These are phyloP conservation scores for Moesziomyces sp. DNA, from an alignment of 1,284 basidiomycete species.

Conservation along the genomic window DNA sequence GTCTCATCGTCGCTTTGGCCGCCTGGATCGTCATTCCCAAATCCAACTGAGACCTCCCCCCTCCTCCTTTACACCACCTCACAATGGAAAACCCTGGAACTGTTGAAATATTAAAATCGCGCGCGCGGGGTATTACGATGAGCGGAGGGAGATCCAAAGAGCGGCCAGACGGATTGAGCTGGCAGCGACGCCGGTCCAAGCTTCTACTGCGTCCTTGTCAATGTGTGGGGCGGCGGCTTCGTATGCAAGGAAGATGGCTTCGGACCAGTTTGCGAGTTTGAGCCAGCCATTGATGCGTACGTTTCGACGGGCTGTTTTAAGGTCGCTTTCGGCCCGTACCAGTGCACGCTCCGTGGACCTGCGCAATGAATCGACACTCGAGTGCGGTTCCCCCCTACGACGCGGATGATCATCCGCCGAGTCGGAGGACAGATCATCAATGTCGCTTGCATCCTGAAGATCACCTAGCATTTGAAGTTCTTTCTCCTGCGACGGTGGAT, in stretches of 20 bases:
- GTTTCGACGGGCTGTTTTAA: slow-evolving; percentile 10
- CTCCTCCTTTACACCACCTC: too few species aligned
- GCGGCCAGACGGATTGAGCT: slow-evolving; percentile 34
- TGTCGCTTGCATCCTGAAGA: slow-evolving; percentile 21
- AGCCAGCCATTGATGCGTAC: slow-evolving; percentile 30
- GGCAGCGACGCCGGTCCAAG: slow-evolving; percentile 39
- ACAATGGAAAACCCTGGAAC: too few species aligned
- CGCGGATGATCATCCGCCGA: background rate
- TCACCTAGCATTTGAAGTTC: slow-evolving; percentile 18
- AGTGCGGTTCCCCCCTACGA: background rate
- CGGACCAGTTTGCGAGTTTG: slow-evolving; percentile 36
- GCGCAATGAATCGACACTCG: slow-evolving; percentile 10
- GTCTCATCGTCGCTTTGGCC: slow-evolving; percentile 71
- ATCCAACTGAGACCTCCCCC: slow-evolving; percentile 9
- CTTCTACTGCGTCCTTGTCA: slow-evolving; percentile 52
- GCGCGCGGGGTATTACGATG: too few species aligned
- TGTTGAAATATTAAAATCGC: too few species aligned
- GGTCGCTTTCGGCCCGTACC: slow-evolving; percentile 35
- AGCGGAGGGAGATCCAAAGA: slow-evolving; percentile 25
- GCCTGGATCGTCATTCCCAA: slow-evolving; percentile 60
- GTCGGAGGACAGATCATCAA: slow-evolving; percentile 15
- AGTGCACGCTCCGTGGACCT: slow-evolving; percentile 32
- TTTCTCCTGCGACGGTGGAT: background rate
- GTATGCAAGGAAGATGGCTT: slow-evolving; percentile 41
- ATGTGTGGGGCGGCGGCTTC: slow-evolving; percentile 44